A percentile compares a stretch with the other conserved stretches of the same genome.
Conservation (phyloP, 2,329 filamentous ascomycete species). For the Calonectria hawksworthii region DNA sequence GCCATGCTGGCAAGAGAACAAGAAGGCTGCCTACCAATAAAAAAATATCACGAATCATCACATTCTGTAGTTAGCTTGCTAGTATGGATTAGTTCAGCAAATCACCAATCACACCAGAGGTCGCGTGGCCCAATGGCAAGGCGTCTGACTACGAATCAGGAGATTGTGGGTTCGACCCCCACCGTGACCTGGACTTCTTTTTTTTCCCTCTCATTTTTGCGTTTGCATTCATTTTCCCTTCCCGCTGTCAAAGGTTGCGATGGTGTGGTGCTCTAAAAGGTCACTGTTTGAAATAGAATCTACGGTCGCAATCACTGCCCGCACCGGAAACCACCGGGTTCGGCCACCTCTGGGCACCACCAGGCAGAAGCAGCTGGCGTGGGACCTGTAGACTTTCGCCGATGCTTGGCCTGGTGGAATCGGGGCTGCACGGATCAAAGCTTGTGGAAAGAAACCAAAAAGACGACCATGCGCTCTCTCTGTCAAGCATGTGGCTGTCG, state of each 20-base stretch:
- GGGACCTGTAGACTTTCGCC: background rate
- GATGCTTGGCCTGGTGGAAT: background rate
- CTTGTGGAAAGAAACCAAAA: too few species aligned
- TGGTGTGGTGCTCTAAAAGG: background rate
- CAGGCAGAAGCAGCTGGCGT: background rate
- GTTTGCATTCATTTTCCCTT: background rate
- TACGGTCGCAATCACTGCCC: background rate
- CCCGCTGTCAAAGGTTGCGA: background rate
- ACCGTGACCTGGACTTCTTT: conserved; percentile 30
- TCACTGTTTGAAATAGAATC: background rate
- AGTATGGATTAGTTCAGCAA: background rate
- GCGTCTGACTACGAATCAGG: conserved; percentile 53
- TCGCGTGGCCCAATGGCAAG: conserved; percentile 50
- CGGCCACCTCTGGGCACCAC: background rate
- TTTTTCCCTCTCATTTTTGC: background rate
- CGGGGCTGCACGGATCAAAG: background rate
- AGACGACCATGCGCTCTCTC: too few species aligned
- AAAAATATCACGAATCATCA: too few species aligned
- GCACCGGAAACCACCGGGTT: background rate
- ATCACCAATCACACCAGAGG: background rate
- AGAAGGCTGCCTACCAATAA: background rate
- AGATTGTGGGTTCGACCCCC: conserved; percentile 51
- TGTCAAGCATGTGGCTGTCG: too few species aligned
- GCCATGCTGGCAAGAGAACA: background rate
- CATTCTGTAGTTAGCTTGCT: background rate